Evolutionary conservation across 768 basidiomycete species (phyloP), one percentile per base, ranked within the genome.

Genomic region (Trametes sanguinea): DNA sequence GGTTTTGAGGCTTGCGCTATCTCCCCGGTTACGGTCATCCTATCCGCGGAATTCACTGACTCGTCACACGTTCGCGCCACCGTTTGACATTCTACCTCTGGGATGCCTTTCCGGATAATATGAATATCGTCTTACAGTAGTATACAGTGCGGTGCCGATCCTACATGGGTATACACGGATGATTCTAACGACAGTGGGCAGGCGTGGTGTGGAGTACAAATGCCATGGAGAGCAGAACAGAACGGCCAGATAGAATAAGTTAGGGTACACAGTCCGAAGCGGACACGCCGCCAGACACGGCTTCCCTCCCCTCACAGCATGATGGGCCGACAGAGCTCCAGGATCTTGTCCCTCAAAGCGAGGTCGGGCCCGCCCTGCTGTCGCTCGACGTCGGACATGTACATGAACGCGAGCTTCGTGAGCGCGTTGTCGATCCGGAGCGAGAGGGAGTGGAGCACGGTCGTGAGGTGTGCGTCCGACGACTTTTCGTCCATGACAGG

Each of bases 361-460:
- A 44, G 57, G 57, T 63, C 53, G 42, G 62, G 62, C 40, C 29
- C 57, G 46, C 62, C 62, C 22, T 42, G 52, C 53, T 44, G 30
- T 17, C 54, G 32, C 58, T 64, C 63, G 45, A 60, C 40, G 54
- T 53, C 59, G 48, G 54, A 32, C 58, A 64, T 60, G 29, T 64
- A 45, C 52, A 64, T 54, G 43, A 72, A 52, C 44, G 70, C 61
- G 14, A 73, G 63, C 53, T 61, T 61, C 40, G 69, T 64, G 30
- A 71, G 65, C 45, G 89, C 83, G 70, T 95, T 94, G 71, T 92
- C 87, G 56, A 95, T 86, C 45, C 95, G 81, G 7, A 84, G 76
- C 33, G 88, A 79, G 54, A 96, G 71, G 11, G 87, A 90, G 67
- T 94, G 90, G 35, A 97, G 78, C n/a, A 92, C 75, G 61, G 83